Conservation (phyloP, 768 basidiomycete species). For the Cystobasidium ongulense region DNA sequence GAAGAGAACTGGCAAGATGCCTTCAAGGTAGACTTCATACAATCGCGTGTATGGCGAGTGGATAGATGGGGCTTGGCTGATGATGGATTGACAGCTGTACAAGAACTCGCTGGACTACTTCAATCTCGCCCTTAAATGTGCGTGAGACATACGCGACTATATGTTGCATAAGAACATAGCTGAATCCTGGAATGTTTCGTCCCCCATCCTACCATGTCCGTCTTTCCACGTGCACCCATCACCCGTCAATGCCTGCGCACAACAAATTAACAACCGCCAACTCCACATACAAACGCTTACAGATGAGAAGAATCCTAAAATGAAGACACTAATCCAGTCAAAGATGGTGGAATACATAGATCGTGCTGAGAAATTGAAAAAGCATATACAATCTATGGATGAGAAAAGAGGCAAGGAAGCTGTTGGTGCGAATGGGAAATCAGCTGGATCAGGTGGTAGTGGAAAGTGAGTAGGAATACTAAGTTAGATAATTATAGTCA, state of each 20-base stretch:
- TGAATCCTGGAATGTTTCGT: too few species aligned
- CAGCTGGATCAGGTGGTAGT: constrained; percentile 36
- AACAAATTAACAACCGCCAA: neutral
- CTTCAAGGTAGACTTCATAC: constrained; percentile 53
- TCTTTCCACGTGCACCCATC: neutral
- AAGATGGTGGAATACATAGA: constrained; percentile 88
- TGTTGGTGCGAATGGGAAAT: constrained; percentile 52
- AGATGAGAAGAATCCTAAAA: constrained; percentile 93
- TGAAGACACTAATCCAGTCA: constrained; percentile 69
- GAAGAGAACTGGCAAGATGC: constrained; percentile 90
- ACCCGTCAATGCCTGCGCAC: neutral
- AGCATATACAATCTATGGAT: constrained; percentile 59
- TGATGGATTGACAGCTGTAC: constrained; percentile 52
- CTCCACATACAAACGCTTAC: neutral
- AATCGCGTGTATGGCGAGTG: neutral
- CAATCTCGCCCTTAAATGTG: constrained; percentile 91
- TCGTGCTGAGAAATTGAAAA: constrained; percentile 84
- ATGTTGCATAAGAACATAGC: too few species aligned
- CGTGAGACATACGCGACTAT: too few species aligned
- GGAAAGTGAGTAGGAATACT: neutral
- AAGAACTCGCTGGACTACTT: constrained; percentile 96
- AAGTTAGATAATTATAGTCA: neutral
- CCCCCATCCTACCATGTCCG: too few species aligned
- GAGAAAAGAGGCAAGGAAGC: constrained; percentile 58
- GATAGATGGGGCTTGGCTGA: constrained; percentile 29